Base-by-base conservation (phyloP, 768 basidiomycete genomes). In the Russula sp. region DNA sequence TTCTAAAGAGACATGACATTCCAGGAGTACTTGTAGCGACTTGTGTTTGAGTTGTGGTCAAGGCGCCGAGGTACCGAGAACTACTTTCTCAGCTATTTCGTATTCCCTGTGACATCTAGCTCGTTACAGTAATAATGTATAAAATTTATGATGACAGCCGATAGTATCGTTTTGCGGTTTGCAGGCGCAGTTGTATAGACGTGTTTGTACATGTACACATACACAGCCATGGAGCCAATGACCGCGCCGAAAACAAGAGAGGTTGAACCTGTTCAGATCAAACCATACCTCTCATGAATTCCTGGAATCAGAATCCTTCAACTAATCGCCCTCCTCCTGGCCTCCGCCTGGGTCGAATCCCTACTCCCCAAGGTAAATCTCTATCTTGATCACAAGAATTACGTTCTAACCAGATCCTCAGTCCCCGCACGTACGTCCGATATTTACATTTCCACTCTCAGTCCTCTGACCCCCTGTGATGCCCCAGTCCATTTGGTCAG, bases 361-460 rank as follows among this genome's bases (percentile, higher is more conserved):
- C 28, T 65, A 59, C 18, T 11, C 22, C 16, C 42, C 50, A 50
- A 56, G 64, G 64, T 66, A 61, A n/a, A 51, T 52, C 49, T 6
- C 10, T 5, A n/a, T 56, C 42, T 56, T 53, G n/a, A 24, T 62
- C 13, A 7, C 30, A 16, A 44, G 8, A 34, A 28, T 24, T 42
- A 48, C 1, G 1, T 6, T 62, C 32, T 60, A 22, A 57, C n/a
- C 14, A 34, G 2, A 36, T 11, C 48, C 48, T 57, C 28, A n/a
- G n/a, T 70, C 24, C 62, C 68, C 1, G 22, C 62, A 22, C 62
- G 69, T 69, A 44, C 48, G 61, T 26, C 49, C 34, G 14, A 13
- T 2, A 24, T 36, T 30, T 28, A 2, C 16, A 4, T 30, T 18
- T 49, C 14, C 30, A 36, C 40, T 30, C 40, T 26, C n/a, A n/a